Conservation (phyloP, 2,329 filamentous ascomycete genomes). For the Coleophoma crateriformis region DNA sequence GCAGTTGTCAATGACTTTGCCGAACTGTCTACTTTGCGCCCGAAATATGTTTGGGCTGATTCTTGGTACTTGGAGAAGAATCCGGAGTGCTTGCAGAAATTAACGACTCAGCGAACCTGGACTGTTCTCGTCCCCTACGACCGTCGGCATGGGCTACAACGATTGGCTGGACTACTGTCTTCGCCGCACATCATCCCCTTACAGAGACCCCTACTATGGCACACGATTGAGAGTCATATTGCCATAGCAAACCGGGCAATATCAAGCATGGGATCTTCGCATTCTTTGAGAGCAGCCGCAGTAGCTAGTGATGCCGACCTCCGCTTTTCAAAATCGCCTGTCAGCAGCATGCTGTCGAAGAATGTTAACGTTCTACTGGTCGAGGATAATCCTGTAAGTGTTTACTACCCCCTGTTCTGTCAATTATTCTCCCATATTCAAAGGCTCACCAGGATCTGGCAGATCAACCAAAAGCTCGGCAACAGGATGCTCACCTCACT, state of each 20-base stretch:
- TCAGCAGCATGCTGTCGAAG: background rate
- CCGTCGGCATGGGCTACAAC: conserved; percentile 15
- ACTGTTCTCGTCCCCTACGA: conserved; percentile 23
- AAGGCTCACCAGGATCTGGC: background rate
- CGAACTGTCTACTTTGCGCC: conserved; percentile 13
- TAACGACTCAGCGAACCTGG: conserved; percentile 14
- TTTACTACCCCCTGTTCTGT: background rate
- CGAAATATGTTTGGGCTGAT: conserved; percentile 23
- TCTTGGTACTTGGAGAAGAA: conserved; percentile 14
- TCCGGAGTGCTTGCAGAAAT: conserved; percentile 9
- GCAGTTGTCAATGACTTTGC: conserved; percentile 8
- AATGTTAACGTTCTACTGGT: conserved; percentile 15
- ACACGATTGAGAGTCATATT: conserved; percentile 19
- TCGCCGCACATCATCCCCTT: conserved; percentile 19
- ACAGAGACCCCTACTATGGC: conserved; percentile 23
- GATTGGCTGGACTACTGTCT: conserved; percentile 11
- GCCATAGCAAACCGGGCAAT: conserved; percentile 2
- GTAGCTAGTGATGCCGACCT: no score
- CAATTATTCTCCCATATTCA: background rate
- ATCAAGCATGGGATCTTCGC: background rate
- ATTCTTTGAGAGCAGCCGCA: no score
- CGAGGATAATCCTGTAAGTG: conserved; percentile 21
- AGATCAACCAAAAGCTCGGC: conserved; percentile 25
- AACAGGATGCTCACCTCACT: conserved; percentile 17
- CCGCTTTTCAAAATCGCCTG: no score